Conservation (phyloP, 108 stramenopile species). For the Nitzschia sp. region DNA sequence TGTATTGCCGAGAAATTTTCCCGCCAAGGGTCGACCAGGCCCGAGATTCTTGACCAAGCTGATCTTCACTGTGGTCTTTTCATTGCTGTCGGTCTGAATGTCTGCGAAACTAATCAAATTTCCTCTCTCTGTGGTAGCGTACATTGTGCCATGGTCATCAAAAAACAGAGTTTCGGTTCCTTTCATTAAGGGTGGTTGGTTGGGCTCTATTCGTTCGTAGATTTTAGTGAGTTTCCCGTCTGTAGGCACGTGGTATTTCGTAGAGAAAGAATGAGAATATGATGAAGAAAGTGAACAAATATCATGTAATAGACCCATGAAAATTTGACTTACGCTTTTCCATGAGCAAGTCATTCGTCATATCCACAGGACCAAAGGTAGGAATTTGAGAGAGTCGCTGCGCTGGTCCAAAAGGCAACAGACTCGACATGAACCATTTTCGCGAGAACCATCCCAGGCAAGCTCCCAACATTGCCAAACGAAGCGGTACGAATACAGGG, state of each 20-base stretch:
- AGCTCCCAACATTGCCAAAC: conserved; percentile 3
- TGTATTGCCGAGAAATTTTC: conserved; percentile 53
- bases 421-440: neutral
- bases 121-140: conserved; percentile 50
- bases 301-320: neutral
- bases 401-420: conserved; percentile 23
- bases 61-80: conserved; percentile 38
- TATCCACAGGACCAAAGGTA: conserved; percentile 8
- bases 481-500: conserved; percentile 2
- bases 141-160: conserved; percentile 49
- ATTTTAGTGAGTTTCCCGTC: conserved; percentile 57
- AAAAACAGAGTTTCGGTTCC: conserved; percentile 67
- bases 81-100: conserved; percentile 17
- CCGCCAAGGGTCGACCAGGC: conserved; percentile 58
- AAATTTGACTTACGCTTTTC: conserved; percentile 16
- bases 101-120: conserved; percentile 49
- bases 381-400: neutral
- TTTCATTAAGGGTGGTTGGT: conserved; percentile 35
- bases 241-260: conserved; percentile 4
- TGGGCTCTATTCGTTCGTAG: conserved; percentile 44
- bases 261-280: neutral
- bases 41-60: conserved; percentile 52
- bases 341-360: conserved; percentile 27
- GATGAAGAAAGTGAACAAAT: neutral
- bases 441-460: conserved; percentile 19